Evolutionary conservation across 2,329 filamentous ascomycete species (phyloP), one percentile per base, ranked within the genome.

Genomic region (Rhexocercosporidium sp.): DNA sequence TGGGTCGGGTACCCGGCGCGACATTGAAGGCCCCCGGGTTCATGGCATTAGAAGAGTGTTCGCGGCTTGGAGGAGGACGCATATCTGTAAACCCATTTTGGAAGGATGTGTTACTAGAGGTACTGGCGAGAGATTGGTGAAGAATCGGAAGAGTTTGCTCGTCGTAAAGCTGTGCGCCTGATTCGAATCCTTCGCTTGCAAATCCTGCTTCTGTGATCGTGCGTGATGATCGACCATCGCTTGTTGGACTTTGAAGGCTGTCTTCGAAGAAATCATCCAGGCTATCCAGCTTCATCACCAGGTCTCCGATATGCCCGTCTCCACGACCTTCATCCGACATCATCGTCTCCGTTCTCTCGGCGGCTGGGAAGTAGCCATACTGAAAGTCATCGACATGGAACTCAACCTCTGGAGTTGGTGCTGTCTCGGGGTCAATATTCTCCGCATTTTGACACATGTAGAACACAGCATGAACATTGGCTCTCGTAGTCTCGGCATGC

Each of bases 381-480:
- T 77, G 77, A 69, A 92, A 94, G 68, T 98, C 94, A 69, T 99
- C 96, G 2, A 89, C 86, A 73, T 96, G 92, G 80, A 99, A 98
- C 75, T 97, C 94, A 31, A 99, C 76, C 54, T 97, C 94, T 1
- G 93, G 91, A 0, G 93, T 96, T 3, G 89, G 86, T 0, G 88
- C 86, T 4, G 88, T 83, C 64, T 92, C 87, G 8, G 85, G 81
- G 37, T 82, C 75, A 70, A 90, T 85, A 27, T 82, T 81, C 62
- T 86, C 84, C 3, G 87, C 84, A 69, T 88, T 91, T 62, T 93
- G 91, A 75, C 94, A 97, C 71, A 94, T 97, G 79, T 97, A 97
- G 79, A 97, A 98, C 0, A 96, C 94, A 0, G 94, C 93, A 77
- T 98, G 95, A 2, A 99, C 96, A 74, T 99, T 99, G 66, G 90